Percentiles rank a stretch among this genome's conserved stretches.
Conservation (phyloP, 352 stramenopile species). For the Hyaloperonospora brassicae region DNA sequence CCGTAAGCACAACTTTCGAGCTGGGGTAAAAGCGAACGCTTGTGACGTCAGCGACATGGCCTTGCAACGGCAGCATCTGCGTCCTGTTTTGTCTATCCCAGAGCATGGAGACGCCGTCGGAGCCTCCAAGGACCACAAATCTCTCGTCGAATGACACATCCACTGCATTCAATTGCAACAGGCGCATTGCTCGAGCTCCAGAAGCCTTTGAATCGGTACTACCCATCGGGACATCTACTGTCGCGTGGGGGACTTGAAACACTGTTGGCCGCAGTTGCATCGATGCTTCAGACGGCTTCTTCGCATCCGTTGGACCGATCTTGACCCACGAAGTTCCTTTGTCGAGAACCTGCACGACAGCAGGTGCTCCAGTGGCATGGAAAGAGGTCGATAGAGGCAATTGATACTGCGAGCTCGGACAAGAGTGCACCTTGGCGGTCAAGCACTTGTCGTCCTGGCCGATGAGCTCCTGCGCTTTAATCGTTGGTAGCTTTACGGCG, state of each 20-base stretch:
- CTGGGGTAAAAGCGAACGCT: constrained; percentile 59
- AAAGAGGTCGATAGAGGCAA: constrained; percentile 23
- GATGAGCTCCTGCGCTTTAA: constrained; percentile 3
- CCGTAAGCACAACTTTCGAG: constrained; percentile 57
- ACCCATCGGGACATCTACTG: constrained; percentile 21
- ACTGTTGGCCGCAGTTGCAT: constrained; percentile 23
- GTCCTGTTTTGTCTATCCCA: constrained; percentile 32
- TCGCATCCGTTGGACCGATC: constrained; percentile 22
- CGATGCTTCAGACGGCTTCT: not conserved
- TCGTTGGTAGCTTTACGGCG: constrained; percentile 17
- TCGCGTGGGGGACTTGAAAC: constrained; percentile 48
- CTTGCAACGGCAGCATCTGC: constrained; percentile 29
- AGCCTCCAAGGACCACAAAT: constrained; percentile 41
- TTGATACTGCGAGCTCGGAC: constrained; percentile 38
- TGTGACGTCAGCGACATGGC: constrained; percentile 60
- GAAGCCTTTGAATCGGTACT: not conserved
- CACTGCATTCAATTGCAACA: constrained; percentile 39
- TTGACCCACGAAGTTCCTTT: constrained; percentile 41
- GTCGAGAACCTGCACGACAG: constrained; percentile 33
- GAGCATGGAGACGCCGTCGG: constrained; percentile 45
- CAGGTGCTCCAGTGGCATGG: not conserved
- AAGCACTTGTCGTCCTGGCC: constrained; percentile 10
- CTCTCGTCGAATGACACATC: constrained; percentile 47
- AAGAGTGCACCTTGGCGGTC: constrained; percentile 10
- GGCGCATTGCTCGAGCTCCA: not conserved